These are phyloP conservation scores for Leccinum subgranulosum DNA, from an alignment of 768 basidiomycete genomes.

Conservation along the genomic window DNA sequence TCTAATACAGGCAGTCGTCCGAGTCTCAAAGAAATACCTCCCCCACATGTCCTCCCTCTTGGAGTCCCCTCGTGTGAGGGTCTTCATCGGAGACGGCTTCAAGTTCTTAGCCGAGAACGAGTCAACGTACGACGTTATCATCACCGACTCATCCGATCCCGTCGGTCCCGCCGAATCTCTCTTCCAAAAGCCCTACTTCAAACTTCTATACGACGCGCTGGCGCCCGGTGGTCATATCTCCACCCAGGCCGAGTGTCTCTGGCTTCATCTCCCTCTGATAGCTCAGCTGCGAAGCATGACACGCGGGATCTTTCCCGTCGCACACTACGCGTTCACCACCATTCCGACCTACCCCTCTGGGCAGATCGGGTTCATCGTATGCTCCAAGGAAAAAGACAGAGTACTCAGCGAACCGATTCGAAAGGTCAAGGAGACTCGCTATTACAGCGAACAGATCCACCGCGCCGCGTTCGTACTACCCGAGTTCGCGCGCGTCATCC, in stretches of 20 bases:
- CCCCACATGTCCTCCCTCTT: conserved; percentile 92
- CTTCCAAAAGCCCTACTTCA: conserved; percentile 97
- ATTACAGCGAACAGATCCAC: conserved; percentile 86
- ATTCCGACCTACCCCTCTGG: conserved; percentile 99
- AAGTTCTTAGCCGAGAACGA: conserved; percentile 90
- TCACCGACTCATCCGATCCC: conserved; percentile 98
- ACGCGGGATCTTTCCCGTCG: conserved; percentile 68
- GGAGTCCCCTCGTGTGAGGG: conserved; percentile 73
- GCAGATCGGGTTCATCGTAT: conserved; percentile 92
- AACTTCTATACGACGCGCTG: conserved; percentile 87
- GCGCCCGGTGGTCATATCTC: conserved; percentile 89
- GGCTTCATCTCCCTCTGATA: conserved; percentile 92
- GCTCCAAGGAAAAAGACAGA: conserved; percentile 70
- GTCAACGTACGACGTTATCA: conserved; percentile 91
- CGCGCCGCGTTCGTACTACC: conserved; percentile 83
- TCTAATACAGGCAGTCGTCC: conserved; percentile 72
- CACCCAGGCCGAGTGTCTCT: conserved; percentile 93
- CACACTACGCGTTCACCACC: conserved; percentile 92
- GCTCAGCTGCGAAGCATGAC: conserved; percentile 67
- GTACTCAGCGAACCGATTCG: conserved; percentile 74
- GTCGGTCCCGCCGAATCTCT: conserved; percentile 93
- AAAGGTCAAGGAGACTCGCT: conserved; percentile 64
- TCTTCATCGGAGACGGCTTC: conserved; percentile 94
- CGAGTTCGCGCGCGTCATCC: conserved; percentile 77
- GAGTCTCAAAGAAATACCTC: conserved; percentile 90